Conservation (phyloP, 2,329 filamentous ascomycete genomes). For the Verticillium nonalfalfae region DNA sequence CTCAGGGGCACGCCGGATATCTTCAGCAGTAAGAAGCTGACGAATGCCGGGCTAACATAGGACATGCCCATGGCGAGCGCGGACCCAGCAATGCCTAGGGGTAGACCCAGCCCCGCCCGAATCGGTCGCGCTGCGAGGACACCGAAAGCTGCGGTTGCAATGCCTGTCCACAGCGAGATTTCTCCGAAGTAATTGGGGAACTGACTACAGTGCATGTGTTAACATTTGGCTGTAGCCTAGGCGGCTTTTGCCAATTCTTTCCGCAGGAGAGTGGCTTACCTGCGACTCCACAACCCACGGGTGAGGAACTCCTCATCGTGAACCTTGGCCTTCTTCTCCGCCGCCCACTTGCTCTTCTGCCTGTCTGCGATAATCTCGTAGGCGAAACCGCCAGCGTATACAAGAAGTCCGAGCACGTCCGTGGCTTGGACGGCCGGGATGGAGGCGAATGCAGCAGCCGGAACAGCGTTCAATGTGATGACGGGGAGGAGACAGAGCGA, state of each 20-base stretch:
- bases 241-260: not conserved
- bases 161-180: constrained; percentile 60
- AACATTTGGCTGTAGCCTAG: not conserved
- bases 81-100: constrained; percentile 26
- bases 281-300: constrained; percentile 53
- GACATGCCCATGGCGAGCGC: constrained; percentile 34
- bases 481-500: constrained; percentile 61
- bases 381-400: constrained; percentile 53
- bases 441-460: constrained; percentile 42
- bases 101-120: constrained; percentile 50
- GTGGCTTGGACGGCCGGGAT: constrained; percentile 40
- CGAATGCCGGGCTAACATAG: constrained; percentile 57
- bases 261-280: constrained; percentile 20
- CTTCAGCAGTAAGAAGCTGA: constrained; percentile 56
- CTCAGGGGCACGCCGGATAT: constrained; percentile 60
- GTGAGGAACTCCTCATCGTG: constrained; percentile 64
- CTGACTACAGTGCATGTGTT: constrained; percentile 24
- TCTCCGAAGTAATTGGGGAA: constrained; percentile 73
- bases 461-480: constrained; percentile 56
- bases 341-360: constrained; percentile 57
- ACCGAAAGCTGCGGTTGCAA: constrained; percentile 53
- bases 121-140: constrained; percentile 47
- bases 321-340: constrained; percentile 55
- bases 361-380: constrained; percentile 57
- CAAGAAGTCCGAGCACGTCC: constrained; percentile 48